Evolutionary conservation across 2,329 filamentous ascomycete species (phyloP).

Genomic region (Talaromyces verruculosus): DNA sequence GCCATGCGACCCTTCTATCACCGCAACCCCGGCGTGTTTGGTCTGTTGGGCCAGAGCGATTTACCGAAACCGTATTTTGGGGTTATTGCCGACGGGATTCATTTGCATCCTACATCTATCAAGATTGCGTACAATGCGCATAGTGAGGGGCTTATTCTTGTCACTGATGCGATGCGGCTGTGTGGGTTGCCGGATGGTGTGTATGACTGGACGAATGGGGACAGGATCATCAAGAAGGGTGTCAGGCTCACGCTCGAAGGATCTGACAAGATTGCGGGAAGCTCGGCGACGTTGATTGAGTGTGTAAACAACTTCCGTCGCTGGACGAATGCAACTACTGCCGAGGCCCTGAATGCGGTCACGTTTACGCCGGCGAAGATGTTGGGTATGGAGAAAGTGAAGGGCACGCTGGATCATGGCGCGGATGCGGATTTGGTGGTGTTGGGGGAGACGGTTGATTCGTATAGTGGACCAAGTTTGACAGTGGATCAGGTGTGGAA

Average conservation of each 20-base stretch:
- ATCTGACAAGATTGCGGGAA: constrained; percentile 75
- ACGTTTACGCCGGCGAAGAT: constrained; percentile 43
- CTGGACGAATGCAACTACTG: constrained; percentile 42
- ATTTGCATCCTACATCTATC: constrained; percentile 82
- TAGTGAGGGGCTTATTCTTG: constrained; percentile 79
- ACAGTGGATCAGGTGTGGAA: constrained; percentile 48
- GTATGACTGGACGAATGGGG: constrained; percentile 81
- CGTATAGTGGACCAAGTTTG: constrained; percentile 34
- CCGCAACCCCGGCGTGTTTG: constrained; percentile 87
- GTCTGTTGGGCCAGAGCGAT: constrained; percentile 70
- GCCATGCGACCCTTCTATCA: constrained; percentile 89
- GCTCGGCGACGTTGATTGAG: constrained; percentile 48
- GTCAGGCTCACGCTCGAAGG: constrained; percentile 72
- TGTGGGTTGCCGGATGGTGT: constrained; percentile 79
- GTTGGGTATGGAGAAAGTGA: constrained; percentile 40
- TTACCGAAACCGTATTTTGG: constrained; percentile 70
- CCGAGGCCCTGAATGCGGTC: constrained; percentile 42
- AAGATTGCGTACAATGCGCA: constrained; percentile 88
- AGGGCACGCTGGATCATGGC: constrained; percentile 41
- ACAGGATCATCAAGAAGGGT: constrained; percentile 61
- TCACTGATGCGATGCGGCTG: constrained; percentile 89
- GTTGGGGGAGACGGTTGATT: constrained; percentile 36
- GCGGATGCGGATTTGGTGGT: constrained; percentile 47
- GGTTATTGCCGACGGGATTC: constrained; percentile 86
- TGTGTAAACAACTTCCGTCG: constrained; percentile 47